These are phyloP conservation scores for Metschnikowia cerradonensis DNA, from an alignment of 805 yeast species.

Conservation along the genomic window DNA sequence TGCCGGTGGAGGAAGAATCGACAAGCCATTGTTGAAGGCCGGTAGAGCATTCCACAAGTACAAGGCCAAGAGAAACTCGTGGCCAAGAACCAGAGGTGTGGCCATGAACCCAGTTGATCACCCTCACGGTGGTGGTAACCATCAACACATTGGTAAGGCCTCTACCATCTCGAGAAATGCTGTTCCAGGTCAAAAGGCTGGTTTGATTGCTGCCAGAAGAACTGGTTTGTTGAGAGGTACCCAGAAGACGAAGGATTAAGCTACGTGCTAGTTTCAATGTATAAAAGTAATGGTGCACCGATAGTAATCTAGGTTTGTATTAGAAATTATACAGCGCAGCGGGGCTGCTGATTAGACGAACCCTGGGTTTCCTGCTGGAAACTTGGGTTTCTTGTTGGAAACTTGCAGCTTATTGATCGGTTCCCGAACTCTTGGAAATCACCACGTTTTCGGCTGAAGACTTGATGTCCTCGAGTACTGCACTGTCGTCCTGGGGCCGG, in stretches of 20 bases:
- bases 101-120: slow-evolving; percentile 99
- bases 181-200: slow-evolving; percentile 99
- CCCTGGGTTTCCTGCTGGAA: not conserved
- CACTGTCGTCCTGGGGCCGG: not conserved
- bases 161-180: slow-evolving; percentile 99
- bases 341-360: not conserved
- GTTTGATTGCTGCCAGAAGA: slow-evolving; percentile 99
- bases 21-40: slow-evolving; percentile 99
- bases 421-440: not conserved
- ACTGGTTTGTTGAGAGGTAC: slow-evolving; percentile 99
- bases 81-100: slow-evolving; percentile 99
- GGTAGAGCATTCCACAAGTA: slow-evolving; percentile 95
- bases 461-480: slow-evolving; percentile 3
- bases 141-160: slow-evolving; percentile 98
- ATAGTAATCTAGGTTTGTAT: slow-evolving; percentile 7
- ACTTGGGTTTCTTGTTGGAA: not conserved
- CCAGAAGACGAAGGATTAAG: slow-evolving; percentile 64
- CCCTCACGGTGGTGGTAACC: slow-evolving; percentile 99
- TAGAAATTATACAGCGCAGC: slow-evolving; percentile 1
- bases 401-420: not conserved
- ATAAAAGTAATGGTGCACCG: slow-evolving; percentile 17
- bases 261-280: slow-evolving; percentile 16
- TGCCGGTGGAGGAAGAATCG: slow-evolving; percentile 99
- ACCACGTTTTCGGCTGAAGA: slow-evolving; percentile 3
- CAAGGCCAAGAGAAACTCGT: slow-evolving; percentile 70